Evolutionary conservation across 2,329 filamentous ascomycete genomes (phyloP), one percentile per base, ranked within the genome.

Genomic region (Aureobasidium sp.): DNA sequence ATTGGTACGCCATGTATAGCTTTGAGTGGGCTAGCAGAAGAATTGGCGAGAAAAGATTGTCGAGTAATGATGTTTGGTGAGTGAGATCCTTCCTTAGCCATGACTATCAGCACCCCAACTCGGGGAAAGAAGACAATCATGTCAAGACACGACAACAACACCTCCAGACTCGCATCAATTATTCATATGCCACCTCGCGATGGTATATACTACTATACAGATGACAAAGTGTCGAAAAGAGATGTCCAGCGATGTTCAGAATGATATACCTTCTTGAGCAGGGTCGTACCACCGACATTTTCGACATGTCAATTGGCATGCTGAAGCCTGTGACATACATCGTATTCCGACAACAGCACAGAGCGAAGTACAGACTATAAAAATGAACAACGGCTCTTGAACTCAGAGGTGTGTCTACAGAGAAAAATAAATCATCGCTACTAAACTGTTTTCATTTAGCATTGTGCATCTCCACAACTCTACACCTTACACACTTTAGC

Each of bases 1-100:
- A 92, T 94, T 69, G 89, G 85, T 55, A 94, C 90, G 6, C 90
- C 91, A 0, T 86, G 85, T 65, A 77, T 92, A 52, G 82, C 88
- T 0, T 75, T 93, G 20, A 85, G 84, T 2, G 80, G 83, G 46
- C 72, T 94, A 39, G 88, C 87, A 15, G 79, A 84, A 70, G 82
- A 80, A 59, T 79, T 95, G 57, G 88, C 83, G 0, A 75, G 77
- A 7, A 80, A 78, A 62, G 88, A 89, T 0, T 92, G 83, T 72
- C 81, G 90, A 64, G 90, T 96, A 2, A 87, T 95, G 82, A 76
- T 93, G 1, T 91, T 93, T 70, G 86, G 75, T 83, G 75, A 74
- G 81, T 79, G 10, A 7, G 29, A 2, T 13, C 13, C 36, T 7
- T 36, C 4, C 2, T 20, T n/a, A 15, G 6, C 17, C 26, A 3